Evolutionary conservation across 441 rosid species (phyloP).

Genomic region (Gossypium aridum): DNA sequence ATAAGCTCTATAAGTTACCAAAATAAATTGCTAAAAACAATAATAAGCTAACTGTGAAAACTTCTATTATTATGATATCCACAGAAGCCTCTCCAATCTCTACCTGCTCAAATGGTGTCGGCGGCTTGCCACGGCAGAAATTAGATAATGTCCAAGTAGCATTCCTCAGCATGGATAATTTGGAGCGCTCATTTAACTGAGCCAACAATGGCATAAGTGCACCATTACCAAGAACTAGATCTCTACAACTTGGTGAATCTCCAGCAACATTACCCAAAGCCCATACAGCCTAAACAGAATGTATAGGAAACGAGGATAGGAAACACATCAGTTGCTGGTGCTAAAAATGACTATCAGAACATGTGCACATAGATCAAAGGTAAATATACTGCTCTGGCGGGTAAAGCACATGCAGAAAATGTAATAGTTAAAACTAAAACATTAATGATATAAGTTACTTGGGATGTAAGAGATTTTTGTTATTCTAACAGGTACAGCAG

Average conservation of each 20-base stretch:
- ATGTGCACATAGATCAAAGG: background rate
- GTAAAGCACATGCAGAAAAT: background rate
- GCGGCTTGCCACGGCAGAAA: slow-evolving; percentile 20
- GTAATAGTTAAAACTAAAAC: background rate
- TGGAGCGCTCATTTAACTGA: slow-evolving; percentile 19
- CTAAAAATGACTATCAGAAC: background rate
- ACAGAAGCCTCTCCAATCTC: background rate
- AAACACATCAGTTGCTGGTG: background rate
- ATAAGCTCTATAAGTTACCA: background rate
- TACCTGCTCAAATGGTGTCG: slow-evolving; percentile 18
- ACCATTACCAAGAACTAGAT: slow-evolving; percentile 18
- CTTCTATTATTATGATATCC: background rate
- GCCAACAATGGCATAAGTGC: slow-evolving; percentile 17
- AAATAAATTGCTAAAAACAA: background rate
- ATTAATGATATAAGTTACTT: background rate
- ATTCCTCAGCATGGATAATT: slow-evolving; percentile 19
- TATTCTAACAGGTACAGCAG: background rate
- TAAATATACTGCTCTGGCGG: background rate
- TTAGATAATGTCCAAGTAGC: slow-evolving; percentile 21
- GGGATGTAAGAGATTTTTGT: background rate
- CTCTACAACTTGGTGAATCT: slow-evolving; percentile 17
- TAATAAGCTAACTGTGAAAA: background rate
- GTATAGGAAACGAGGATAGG: background rate
- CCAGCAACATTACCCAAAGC: slow-evolving; percentile 20
- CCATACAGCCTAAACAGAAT: slow-evolving; percentile 16